These are phyloP conservation scores for Globisporangium radiosum DNA, from an alignment of 352 stramenopile genomes.

Conservation along the genomic window DNA sequence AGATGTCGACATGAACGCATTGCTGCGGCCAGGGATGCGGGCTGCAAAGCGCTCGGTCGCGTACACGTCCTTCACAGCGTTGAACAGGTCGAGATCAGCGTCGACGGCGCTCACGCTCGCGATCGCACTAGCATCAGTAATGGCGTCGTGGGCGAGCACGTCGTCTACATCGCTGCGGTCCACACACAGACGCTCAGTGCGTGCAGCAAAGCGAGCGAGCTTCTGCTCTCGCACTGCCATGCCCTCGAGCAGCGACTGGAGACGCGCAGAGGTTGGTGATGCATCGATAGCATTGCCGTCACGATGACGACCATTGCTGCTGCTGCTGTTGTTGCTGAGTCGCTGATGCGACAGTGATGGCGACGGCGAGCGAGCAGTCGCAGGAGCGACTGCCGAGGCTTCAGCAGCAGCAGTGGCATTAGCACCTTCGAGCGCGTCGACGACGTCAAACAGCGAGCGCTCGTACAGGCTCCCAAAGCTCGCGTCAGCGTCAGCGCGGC, in stretches of 20 bases:
- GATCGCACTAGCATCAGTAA: not conserved
- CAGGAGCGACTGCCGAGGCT: not conserved
- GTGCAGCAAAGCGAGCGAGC: conserved; percentile 10
- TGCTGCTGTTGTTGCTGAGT: not conserved
- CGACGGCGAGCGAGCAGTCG: not conserved
- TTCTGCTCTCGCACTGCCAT: conserved; percentile 26
- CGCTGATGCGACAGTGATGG: not conserved
- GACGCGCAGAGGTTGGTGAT: conserved; percentile 6
- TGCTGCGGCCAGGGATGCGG: too few species aligned
- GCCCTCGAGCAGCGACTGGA: conserved; percentile 20
- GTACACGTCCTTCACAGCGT: conserved; percentile 27
- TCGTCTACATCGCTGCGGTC: too few species aligned
- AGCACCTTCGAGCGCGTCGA: conserved; percentile 32
- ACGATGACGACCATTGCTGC: not conserved
- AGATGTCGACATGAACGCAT: too few species aligned
- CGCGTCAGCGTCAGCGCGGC: not conserved
- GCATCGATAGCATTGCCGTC: not conserved
- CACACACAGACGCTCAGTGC: not conserved
- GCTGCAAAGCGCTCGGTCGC: conserved; percentile 15
- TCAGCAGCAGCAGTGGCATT: not conserved
- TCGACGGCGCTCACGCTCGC: not conserved
- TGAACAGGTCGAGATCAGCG: conserved; percentile 14
- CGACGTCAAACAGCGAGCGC: conserved; percentile 35
- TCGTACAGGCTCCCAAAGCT: conserved; percentile 33
- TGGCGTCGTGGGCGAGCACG: not conserved